Evolutionary conservation across 805 yeast species (phyloP).

Genomic region (Candida andamanensis): DNA sequence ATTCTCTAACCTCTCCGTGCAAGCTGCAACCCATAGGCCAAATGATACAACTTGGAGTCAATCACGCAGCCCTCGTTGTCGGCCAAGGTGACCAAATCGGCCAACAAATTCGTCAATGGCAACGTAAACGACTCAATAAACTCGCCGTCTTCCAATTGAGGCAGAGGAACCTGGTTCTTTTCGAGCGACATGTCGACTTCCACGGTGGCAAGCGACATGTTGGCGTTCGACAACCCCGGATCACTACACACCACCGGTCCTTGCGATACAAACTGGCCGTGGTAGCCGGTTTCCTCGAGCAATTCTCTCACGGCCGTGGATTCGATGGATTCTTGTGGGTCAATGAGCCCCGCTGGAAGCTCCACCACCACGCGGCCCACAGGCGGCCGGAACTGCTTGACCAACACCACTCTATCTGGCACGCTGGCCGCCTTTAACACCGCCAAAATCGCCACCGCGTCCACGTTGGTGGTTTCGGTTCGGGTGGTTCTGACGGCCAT

Average conservation of each 20-base stretch:
- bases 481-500: constrained; percentile 80
- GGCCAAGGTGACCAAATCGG: constrained; percentile 45
- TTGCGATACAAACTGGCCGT: constrained; percentile 50
- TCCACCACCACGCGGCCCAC: constrained; percentile 84
- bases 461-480: constrained; percentile 52
- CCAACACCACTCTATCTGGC: constrained; percentile 49
- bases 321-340: constrained; percentile 72
- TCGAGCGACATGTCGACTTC: constrained; percentile 65
- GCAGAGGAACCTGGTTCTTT: constrained; percentile 62
- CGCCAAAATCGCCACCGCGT: constrained; percentile 90
- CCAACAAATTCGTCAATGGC: constrained; percentile 56
- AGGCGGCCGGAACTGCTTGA: constrained; percentile 93
- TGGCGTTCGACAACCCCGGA: constrained; percentile 87
- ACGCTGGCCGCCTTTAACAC: constrained; percentile 46
- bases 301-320: constrained; percentile 84
- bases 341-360: constrained; percentile 93
- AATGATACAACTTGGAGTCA: constrained; percentile 84
- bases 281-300: constrained; percentile 88
- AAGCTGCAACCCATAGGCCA: constrained; percentile 69
- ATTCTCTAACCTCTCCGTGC: too few species aligned
- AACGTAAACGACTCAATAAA: constrained; percentile 84
- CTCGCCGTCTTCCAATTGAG: constrained; percentile 84
- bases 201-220: constrained; percentile 71
- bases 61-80: constrained; percentile 62
- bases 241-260: constrained; percentile 45